Evolutionary conservation across 768 basidiomycete species (phyloP).

Genomic region (Auriscalpium vulgare): DNA sequence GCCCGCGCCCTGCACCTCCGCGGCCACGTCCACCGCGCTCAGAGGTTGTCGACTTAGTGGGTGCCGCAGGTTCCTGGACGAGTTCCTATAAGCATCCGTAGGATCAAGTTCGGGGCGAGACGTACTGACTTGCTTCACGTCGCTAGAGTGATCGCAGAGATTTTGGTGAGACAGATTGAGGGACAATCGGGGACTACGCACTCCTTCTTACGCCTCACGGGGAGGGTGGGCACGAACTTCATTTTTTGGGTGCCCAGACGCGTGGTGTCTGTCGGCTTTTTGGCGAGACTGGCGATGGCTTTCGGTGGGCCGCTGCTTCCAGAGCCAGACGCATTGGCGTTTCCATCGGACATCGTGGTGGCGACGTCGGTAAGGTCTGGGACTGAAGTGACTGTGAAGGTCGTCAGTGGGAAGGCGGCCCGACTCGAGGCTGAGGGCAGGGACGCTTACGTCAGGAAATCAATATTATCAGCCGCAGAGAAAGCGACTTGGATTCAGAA

Average conservation of each 20-base stretch:
- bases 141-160: slow-evolving; percentile 30
- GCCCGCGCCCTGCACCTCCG: slow-evolving; percentile 24
- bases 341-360: slow-evolving; percentile 4
- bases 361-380: not conserved
- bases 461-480: no score
- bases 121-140: slow-evolving; percentile 44
- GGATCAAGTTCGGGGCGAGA: not conserved
- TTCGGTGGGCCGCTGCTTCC: slow-evolving; percentile 33
- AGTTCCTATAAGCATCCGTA: not conserved
- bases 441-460: no score
- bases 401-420: not conserved
- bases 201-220: slow-evolving; percentile 74
- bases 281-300: slow-evolving; percentile 71
- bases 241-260: slow-evolving; percentile 68
- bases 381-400: no score
- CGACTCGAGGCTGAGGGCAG: not conserved
- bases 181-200: slow-evolving; percentile 32
- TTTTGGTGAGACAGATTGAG: slow-evolving; percentile 9
- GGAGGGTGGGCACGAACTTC: slow-evolving; percentile 74
- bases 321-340: slow-evolving; percentile 1
- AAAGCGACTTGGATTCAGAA: no score
- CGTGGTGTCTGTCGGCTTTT: slow-evolving; percentile 61
- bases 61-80: slow-evolving; percentile 39
- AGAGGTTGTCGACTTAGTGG: slow-evolving; percentile 24
- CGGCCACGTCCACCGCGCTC: slow-evolving; percentile 42